Conservation (phyloP, 495 filamentous ascomycete genomes). For the Penicillium chermesinum region DNA sequence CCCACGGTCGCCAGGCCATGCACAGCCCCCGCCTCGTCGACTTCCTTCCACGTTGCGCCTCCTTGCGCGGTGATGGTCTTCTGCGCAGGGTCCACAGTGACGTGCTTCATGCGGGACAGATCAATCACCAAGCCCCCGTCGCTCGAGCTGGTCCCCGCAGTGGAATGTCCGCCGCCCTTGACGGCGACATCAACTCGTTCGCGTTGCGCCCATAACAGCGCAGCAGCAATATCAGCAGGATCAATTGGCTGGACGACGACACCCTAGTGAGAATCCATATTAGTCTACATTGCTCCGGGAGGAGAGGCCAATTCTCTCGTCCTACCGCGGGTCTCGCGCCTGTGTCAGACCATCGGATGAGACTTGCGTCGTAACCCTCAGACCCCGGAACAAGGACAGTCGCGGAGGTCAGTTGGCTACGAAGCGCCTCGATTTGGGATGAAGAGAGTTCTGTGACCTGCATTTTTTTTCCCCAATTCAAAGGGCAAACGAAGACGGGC, state of each 20-base stretch:
- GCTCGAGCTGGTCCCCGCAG: slow-evolving; percentile 44
- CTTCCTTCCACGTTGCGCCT: slow-evolving; percentile 51
- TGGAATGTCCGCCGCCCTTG: slow-evolving; percentile 51
- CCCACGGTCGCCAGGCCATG: slow-evolving; percentile 53
- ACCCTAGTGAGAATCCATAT: no score
- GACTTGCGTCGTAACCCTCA: slow-evolving; percentile 24
- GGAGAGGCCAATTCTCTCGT: background rate
- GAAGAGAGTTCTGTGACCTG: slow-evolving; percentile 12
- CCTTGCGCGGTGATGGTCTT: slow-evolving; percentile 49
- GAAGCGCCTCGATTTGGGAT: slow-evolving; percentile 19
- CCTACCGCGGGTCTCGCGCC: slow-evolving; percentile 32
- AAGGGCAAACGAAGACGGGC: no score
- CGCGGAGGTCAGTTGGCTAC: slow-evolving; percentile 16
- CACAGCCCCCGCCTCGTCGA: slow-evolving; percentile 46
- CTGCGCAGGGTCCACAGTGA: slow-evolving; percentile 37
- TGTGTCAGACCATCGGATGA: slow-evolving; percentile 35
- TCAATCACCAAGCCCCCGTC: slow-evolving; percentile 51
- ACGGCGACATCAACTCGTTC: slow-evolving; percentile 46
- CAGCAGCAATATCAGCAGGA: slow-evolving; percentile 32
- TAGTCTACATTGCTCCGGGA: no score
- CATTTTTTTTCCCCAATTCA: no score
- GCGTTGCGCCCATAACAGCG: slow-evolving; percentile 38
- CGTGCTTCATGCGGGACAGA: slow-evolving; percentile 45
- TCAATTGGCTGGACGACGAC: slow-evolving; percentile 38
- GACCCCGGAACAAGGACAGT: slow-evolving; percentile 25